Conservation (phyloP, 306 rosid genomes). For the Oemleria cerasiformis region DNA sequence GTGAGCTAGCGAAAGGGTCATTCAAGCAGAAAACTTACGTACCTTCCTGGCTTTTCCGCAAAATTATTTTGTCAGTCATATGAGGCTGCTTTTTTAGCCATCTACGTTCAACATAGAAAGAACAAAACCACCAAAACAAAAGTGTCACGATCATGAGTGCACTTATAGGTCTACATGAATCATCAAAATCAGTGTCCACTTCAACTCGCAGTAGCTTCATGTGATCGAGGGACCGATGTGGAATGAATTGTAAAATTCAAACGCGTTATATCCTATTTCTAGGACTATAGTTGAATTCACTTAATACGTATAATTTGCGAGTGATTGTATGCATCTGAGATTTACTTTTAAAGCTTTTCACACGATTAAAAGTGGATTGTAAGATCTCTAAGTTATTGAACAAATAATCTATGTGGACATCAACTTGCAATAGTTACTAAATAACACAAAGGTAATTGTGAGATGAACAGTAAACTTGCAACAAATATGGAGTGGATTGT, state of each 20-base stretch:
- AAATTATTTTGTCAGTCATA: neutral
- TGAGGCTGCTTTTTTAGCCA: neutral
- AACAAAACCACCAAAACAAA: neutral
- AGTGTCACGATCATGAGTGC: neutral
- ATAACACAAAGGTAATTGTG: too few species aligned
- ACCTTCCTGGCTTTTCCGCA: too few species aligned
- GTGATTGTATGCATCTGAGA: neutral
- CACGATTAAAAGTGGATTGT: neutral
- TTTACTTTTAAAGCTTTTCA: neutral
- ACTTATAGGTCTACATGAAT: neutral
- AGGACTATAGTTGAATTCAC: neutral
- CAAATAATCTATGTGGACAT: too few species aligned
- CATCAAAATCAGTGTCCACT: neutral
- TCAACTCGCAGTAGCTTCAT: neutral
- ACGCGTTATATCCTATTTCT: neutral
- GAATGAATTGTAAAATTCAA: neutral
- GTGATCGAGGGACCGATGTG: neutral
- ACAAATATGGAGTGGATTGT: too few species aligned
- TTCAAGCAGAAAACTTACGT: neutral
- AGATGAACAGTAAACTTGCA: too few species aligned
- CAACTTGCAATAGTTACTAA: too few species aligned
- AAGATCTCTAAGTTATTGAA: neutral
- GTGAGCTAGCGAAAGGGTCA: neutral
- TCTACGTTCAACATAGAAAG: neutral
- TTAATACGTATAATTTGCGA: neutral